Percentiles rank a stretch among this genome's conserved stretches.
These are phyloP conservation scores for Straminergon stramineum DNA, from an alignment of 225 moss, liverwort and hornwort genomes.

Conservation along the genomic window DNA sequence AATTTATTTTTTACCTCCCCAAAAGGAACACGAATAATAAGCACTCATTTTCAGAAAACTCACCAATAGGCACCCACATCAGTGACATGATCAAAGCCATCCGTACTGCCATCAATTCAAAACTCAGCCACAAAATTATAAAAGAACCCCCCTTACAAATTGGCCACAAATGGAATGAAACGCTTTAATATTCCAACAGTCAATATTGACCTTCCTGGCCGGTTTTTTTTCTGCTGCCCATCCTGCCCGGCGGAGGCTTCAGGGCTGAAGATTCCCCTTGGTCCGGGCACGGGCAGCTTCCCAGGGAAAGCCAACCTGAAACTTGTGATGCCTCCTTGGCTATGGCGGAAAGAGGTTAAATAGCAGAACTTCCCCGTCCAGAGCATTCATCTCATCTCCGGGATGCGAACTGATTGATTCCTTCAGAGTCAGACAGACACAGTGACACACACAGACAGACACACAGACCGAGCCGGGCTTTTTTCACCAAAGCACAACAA, in stretches of 20 bases:
- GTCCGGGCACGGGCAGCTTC: background rate
- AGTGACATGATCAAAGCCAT: background rate
- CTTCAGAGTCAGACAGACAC: background rate
- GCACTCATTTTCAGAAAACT: background rate
- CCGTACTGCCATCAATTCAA: conserved; percentile 1
- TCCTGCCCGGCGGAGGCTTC: background rate
- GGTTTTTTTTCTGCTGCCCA: background rate
- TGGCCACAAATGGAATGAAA: background rate
- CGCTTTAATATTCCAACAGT: background rate
- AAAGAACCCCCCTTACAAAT: background rate
- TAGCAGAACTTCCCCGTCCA: background rate
- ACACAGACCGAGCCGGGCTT: background rate
- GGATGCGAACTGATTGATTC: background rate
- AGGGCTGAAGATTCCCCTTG: background rate
- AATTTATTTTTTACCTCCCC: too few species aligned
- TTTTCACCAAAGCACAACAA: background rate
- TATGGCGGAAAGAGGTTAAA: conserved; percentile 30
- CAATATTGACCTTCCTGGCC: background rate
- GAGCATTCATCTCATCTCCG: background rate
- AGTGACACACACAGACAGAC: background rate
- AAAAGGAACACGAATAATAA: background rate
- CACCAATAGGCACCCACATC: background rate
- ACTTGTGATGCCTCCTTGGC: background rate
- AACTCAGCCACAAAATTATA: background rate
- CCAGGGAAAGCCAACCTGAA: background rate